A percentile compares a stretch with the other conserved stretches of the same genome.
Evolutionary conservation across 176 grass and related monocot genomes (phyloP).

Genomic region (Oryza brachyantha): DNA sequence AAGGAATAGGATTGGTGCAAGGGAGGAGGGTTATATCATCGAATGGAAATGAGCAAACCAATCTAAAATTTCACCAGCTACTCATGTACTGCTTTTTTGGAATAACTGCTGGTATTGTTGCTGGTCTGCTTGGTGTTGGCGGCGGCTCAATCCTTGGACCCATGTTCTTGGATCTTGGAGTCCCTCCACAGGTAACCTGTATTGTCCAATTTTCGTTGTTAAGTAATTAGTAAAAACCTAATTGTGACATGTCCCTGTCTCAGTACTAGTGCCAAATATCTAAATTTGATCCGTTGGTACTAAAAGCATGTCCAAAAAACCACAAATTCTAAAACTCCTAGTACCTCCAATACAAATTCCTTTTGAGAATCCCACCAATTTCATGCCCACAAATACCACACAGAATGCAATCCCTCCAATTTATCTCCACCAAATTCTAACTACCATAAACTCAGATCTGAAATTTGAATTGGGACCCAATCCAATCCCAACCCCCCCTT

Average conservation of each 20-base stretch:
- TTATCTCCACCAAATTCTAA: no score
- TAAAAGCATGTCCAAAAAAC: background rate
- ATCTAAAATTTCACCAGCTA: slow-evolving; percentile 40
- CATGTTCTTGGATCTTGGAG: slow-evolving; percentile 73
- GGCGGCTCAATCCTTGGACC: slow-evolving; percentile 88
- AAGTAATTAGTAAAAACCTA: background rate
- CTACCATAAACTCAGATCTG: no score
- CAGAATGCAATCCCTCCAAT: background rate
- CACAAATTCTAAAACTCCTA: background rate
- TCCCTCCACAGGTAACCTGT: slow-evolving; percentile 55
- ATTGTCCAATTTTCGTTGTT: background rate
- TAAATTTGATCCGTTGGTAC: no score
- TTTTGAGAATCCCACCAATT: background rate
- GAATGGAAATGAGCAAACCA: slow-evolving; percentile 39
- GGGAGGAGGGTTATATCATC: slow-evolving; percentile 62
- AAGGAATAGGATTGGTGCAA: slow-evolving; percentile 50
- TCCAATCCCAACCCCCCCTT: no score
- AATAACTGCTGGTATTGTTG: slow-evolving; percentile 52
- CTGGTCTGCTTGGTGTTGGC: slow-evolving; percentile 64
- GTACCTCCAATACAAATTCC: background rate
- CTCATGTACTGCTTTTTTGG: slow-evolving; percentile 49
- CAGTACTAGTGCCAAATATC: no score
- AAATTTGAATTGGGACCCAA: no score
- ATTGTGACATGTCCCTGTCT: no score
- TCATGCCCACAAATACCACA: background rate